These are phyloP conservation scores for Phytophthora hybrid DNA, from an alignment of 352 stramenopile genomes.

Conservation along the genomic window DNA sequence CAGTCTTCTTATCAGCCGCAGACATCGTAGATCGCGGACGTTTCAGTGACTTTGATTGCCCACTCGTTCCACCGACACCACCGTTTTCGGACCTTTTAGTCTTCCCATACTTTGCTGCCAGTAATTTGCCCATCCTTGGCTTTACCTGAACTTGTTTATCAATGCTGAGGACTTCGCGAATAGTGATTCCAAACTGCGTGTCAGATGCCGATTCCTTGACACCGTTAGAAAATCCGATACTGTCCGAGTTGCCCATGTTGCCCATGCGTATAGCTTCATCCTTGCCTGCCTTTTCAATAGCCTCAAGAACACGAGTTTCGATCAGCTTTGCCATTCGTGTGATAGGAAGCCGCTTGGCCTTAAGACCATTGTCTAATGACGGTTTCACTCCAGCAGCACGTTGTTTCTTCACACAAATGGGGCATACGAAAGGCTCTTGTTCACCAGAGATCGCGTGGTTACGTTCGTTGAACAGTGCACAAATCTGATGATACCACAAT, in stretches of 20 bases:
- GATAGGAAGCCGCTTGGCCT: constrained; percentile 79
- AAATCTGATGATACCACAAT: constrained; percentile 99
- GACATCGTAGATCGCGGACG: constrained; percentile 50
- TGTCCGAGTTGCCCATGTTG: constrained; percentile 84
- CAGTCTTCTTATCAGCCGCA: constrained; percentile 31
- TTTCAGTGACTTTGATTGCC: constrained; percentile 74
- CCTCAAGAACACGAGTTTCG: constrained; percentile 78
- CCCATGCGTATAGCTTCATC: constrained; percentile 85
- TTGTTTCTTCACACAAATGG: constrained; percentile 89
- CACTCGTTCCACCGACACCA: constrained; percentile 19
- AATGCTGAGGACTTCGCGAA: constrained; percentile 86
- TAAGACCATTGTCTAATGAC: constrained; percentile 83
- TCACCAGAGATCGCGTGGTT: constrained; percentile 96
- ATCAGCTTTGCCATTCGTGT: constrained; percentile 89
- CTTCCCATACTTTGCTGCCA: constrained; percentile 72
- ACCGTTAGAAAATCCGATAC: constrained; percentile 77
- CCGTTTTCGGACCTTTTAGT: constrained; percentile 51
- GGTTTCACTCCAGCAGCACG: constrained; percentile 75
- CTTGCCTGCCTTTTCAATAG: constrained; percentile 78
- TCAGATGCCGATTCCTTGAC: constrained; percentile 77
- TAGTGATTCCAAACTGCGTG: constrained; percentile 85
- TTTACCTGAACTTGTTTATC: constrained; percentile 92
- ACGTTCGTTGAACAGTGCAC: constrained; percentile 99
- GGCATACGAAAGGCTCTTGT: constrained; percentile 88
- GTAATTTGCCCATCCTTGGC: constrained; percentile 80